Evolutionary conservation across 2,329 filamentous ascomycete genomes (phyloP).

Genomic region (Hymenoscyphus fructigenus): DNA sequence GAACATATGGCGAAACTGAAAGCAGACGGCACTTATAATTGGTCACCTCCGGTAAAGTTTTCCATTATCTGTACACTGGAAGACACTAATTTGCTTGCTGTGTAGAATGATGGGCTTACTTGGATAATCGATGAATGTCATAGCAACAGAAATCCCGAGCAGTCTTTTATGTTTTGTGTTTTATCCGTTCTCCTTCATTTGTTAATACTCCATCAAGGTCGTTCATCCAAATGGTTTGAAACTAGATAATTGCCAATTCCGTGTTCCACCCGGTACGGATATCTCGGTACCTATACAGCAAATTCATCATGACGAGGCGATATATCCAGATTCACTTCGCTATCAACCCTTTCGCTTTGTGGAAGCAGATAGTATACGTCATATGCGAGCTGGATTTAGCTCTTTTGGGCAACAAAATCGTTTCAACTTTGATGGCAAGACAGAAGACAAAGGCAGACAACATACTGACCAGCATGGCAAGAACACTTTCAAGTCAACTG

Average conservation of each 20-base stretch:
- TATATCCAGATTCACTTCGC: background rate
- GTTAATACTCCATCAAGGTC: background rate
- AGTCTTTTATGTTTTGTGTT: background rate
- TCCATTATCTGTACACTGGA: background rate
- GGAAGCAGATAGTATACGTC: background rate
- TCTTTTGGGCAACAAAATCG: background rate
- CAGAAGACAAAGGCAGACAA: no score
- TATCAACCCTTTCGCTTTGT: slow-evolving; percentile 2
- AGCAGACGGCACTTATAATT: background rate
- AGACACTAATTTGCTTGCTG: background rate
- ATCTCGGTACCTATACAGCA: slow-evolving; percentile 4
- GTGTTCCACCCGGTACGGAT: background rate
- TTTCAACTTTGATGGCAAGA: background rate
- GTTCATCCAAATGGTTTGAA: background rate
- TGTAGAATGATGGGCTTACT: slow-evolving; percentile 8
- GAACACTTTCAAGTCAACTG: background rate
- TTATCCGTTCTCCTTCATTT: slow-evolving; percentile 5
- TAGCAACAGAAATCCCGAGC: slow-evolving; percentile 1
- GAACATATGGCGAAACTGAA: background rate
- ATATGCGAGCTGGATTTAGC: background rate
- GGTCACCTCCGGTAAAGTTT: slow-evolving; percentile 2
- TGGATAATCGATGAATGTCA: slow-evolving; percentile 14
- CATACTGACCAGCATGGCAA: no score
- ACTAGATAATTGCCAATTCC: background rate
- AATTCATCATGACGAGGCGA: slow-evolving; percentile 9